Evolutionary conservation across 2,329 filamentous ascomycete species (phyloP).

Genomic region (Exophiala alcalophila): DNA sequence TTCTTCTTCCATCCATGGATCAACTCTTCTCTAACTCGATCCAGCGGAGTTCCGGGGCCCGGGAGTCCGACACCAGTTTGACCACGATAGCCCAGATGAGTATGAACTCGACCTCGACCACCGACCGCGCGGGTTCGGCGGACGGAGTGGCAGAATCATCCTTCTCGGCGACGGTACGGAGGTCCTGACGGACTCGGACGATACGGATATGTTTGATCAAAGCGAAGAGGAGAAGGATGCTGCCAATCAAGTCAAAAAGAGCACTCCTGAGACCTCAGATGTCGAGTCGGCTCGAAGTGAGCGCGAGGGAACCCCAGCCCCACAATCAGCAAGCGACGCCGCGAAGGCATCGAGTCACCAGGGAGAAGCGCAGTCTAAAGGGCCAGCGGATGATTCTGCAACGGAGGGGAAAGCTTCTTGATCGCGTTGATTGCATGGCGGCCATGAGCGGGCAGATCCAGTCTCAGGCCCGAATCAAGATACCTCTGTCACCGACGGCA

Average conservation of each 20-base stretch:
- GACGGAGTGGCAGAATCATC: slow-evolving; percentile 79
- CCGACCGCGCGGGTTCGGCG: slow-evolving; percentile 66
- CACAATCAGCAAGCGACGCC: slow-evolving; percentile 34
- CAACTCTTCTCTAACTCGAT: slow-evolving; percentile 42
- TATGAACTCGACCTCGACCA: slow-evolving; percentile 51
- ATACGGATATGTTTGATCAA: slow-evolving; percentile 91
- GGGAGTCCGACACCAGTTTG: slow-evolving; percentile 76
- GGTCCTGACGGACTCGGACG: slow-evolving; percentile 81
- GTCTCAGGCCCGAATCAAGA: slow-evolving; percentile 24
- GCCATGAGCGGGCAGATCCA: slow-evolving; percentile 20
- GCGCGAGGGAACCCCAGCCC: slow-evolving; percentile 53
- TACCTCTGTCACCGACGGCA: slow-evolving; percentile 19
- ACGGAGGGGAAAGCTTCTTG: slow-evolving; percentile 19
- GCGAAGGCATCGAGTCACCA: slow-evolving; percentile 16
- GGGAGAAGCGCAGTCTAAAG: slow-evolving; percentile 20
- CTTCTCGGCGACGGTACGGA: slow-evolving; percentile 94
- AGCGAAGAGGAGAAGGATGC: slow-evolving; percentile 83
- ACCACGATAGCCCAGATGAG: slow-evolving; percentile 63
- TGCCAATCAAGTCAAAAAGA: slow-evolving; percentile 76
- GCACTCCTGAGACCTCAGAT: slow-evolving; percentile 39
- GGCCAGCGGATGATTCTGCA: slow-evolving; percentile 17
- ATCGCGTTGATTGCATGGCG: no score
- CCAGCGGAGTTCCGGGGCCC: slow-evolving; percentile 81
- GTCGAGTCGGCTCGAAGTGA: slow-evolving; percentile 38
- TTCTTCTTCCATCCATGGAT: slow-evolving; percentile 47